Evolutionary conservation across 139 green algal species (phyloP).

Genomic region (Gonium pectorale): DNA sequence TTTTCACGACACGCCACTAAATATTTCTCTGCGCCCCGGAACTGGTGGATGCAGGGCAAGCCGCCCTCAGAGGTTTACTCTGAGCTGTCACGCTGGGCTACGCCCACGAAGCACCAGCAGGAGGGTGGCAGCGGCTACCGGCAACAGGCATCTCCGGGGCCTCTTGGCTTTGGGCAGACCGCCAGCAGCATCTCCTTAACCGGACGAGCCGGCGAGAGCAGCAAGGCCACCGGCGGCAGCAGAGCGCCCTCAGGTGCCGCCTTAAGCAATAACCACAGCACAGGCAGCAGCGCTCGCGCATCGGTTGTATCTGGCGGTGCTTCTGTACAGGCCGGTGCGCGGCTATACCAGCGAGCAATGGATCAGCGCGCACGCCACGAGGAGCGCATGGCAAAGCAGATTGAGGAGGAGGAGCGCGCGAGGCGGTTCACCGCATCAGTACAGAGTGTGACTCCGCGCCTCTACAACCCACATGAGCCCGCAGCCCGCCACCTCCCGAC

Average conservation of each 20-base stretch:
- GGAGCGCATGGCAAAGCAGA: neutral
- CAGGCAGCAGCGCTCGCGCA: too few relatives aligned
- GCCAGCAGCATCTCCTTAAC: neutral
- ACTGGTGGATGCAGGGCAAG: slow-evolving; percentile 35
- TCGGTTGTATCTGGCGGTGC: too few relatives aligned
- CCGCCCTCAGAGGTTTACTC: slow-evolving; percentile 9
- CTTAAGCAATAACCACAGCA: too few relatives aligned
- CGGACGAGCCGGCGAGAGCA: neutral
- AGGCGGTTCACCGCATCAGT: slow-evolving; percentile 5
- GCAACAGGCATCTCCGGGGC: neutral
- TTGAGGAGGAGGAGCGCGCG: slow-evolving; percentile 33
- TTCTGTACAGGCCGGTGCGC: neutral
- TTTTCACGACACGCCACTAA: too few relatives aligned
- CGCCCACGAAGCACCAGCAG: slow-evolving; percentile 27
- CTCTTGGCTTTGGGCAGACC: too few relatives aligned
- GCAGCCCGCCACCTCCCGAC: slow-evolving; percentile 21
- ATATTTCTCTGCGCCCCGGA: too few relatives aligned
- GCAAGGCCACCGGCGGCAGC: too few relatives aligned
- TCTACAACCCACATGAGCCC: slow-evolving; percentile 15
- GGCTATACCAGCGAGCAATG: slow-evolving; percentile 11
- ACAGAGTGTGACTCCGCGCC: neutral
- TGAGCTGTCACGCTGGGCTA: neutral
- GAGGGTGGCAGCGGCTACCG: neutral
- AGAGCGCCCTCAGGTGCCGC: too few relatives aligned
- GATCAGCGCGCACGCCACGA: slow-evolving; percentile 14